Conservation (phyloP, 2,329 filamentous ascomycete genomes). For the Tolypocladium amazonense region DNA sequence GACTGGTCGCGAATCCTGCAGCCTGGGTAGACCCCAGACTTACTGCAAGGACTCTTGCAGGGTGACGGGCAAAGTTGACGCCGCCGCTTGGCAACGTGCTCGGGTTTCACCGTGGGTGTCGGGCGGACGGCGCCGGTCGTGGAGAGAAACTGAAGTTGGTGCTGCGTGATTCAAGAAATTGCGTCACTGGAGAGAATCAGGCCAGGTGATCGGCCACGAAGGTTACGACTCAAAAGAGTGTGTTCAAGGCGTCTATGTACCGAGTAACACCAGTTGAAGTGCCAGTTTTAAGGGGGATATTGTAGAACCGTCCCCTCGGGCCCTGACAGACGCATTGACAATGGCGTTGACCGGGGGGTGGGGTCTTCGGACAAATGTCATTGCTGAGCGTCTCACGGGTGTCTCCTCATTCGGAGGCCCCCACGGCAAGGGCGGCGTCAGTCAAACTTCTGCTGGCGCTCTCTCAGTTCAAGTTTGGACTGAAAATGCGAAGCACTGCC, state of each 20-base stretch:
- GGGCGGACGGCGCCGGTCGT: background rate
- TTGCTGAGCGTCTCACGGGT: background rate
- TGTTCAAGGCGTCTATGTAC: background rate
- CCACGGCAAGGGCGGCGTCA: background rate
- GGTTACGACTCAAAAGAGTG: background rate
- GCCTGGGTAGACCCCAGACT: background rate
- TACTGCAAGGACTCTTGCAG: background rate
- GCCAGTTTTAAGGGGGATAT: background rate
- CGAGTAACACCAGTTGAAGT: background rate
- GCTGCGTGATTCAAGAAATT: background rate
- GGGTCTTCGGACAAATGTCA: background rate
- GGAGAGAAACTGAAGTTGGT: background rate
- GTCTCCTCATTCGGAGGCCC: background rate
- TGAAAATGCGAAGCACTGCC: background rate
- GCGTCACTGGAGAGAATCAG: background rate
- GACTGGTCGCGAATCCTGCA: background rate
- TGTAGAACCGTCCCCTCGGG: background rate
- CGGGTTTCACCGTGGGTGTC: background rate
- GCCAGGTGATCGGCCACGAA: background rate
- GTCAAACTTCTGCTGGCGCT: background rate
- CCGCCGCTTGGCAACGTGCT: background rate
- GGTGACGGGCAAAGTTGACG: background rate
- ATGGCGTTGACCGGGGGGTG: background rate
- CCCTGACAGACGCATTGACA: background rate
- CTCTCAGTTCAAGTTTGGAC: background rate